Conservation (phyloP, 2,329 filamentous ascomycete species). For the Xylariaceae sp. region DNA sequence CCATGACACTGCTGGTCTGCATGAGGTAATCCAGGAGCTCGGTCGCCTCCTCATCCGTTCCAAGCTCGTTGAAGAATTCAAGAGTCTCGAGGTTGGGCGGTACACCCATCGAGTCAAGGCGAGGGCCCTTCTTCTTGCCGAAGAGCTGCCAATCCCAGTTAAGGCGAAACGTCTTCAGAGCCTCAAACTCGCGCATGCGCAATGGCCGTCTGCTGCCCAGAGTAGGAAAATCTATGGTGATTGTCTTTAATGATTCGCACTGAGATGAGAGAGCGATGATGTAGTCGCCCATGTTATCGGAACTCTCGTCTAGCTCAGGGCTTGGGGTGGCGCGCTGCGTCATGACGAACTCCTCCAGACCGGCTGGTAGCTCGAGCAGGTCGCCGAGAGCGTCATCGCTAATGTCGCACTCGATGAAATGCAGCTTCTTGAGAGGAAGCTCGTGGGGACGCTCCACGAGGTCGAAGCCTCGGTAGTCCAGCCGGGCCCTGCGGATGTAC, state of each 20-base stretch:
- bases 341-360: slow-evolving; percentile 46
- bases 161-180: slow-evolving; percentile 40
- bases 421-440: slow-evolving; percentile 42
- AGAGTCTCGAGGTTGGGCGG: slow-evolving; percentile 45
- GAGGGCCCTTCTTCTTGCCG: slow-evolving; percentile 42
- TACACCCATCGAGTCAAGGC: slow-evolving; percentile 46
- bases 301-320: slow-evolving; percentile 46
- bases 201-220: slow-evolving; percentile 40
- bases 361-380: slow-evolving; percentile 43
- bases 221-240: slow-evolving; percentile 44
- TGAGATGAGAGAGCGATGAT: slow-evolving; percentile 42
- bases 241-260: slow-evolving; percentile 41
- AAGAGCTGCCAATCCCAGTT: slow-evolving; percentile 51
- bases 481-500: slow-evolving; percentile 42
- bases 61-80: slow-evolving; percentile 45
- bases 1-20: slow-evolving; percentile 37
- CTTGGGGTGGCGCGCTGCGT: slow-evolving; percentile 40
- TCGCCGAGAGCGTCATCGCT: slow-evolving; percentile 43
- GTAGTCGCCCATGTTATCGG: slow-evolving; percentile 47
- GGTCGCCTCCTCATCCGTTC: slow-evolving; percentile 45
- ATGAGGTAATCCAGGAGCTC: slow-evolving; percentile 44
- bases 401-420: slow-evolving; percentile 50
- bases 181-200: slow-evolving; percentile 42
- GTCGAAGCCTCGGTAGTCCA: slow-evolving; percentile 48
- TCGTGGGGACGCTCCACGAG: slow-evolving; percentile 46